Evolutionary conservation across 208 protist species (phyloP), one percentile per base, ranked within the genome.

Genomic region (Wallacemonas sp.): DNA sequence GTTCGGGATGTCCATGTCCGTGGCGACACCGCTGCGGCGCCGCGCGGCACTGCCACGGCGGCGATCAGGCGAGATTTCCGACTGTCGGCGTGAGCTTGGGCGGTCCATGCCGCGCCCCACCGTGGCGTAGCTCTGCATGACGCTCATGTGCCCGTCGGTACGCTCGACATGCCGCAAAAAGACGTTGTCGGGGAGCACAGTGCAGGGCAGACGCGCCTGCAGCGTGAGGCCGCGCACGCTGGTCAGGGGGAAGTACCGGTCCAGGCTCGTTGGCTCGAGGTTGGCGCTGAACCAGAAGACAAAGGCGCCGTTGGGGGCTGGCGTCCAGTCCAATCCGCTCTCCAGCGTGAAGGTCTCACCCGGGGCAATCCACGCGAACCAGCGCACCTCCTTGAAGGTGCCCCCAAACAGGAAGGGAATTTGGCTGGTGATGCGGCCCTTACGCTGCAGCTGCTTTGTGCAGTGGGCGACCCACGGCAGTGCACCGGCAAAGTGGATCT

Each of bases 231-330:
- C 63, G n/a, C 71, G 71, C 27, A 83, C 48, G 42, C 75, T 76
- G 19, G 82, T 85, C 19, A 94, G n/a, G 8, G 79, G 32, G 39
- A 87, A 94, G 68, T 94, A 94, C 37, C 87, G 84, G 67, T 94
- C 87, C 27, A 69, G 68, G 37, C 85, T 81, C 13, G 73, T 77
- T 15, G 87, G 87, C 63, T 85, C 54, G 24, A 91, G 71, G 46
- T 68, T 76, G 5, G 79, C 46, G 57, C 78, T 71, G 50, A 91
- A 89, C 84, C 83, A 89, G 71, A 91, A 91, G 5, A 94, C 87
- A 70, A 94, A 94, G 12, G 68, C 82, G 17, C 87, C 87, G 55
- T 88, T 78, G 15, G 32, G 63, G 34, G 81, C 65, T 1, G 76
- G 76, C 1, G 75, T 73, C 80, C 81, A 94, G 39, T 58, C 32